Evolutionary conservation across 148 eudicot species (phyloP).

Genomic region (Pharnaceum exiguum): DNA sequence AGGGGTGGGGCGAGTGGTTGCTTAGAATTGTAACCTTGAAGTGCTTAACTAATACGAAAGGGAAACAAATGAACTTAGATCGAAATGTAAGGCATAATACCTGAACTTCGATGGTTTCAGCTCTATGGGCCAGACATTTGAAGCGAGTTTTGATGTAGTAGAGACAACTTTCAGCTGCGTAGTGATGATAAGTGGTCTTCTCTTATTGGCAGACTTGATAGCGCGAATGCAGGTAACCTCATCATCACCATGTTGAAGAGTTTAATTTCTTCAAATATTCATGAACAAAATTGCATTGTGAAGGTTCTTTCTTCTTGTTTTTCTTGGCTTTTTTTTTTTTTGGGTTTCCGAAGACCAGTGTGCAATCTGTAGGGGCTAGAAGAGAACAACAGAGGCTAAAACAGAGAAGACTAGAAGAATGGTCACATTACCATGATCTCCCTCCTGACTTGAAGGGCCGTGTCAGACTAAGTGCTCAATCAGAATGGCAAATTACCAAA

Average conservation of each 20-base stretch:
- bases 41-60: too few species aligned
- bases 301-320: too few species aligned
- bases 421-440: constrained; percentile 8
- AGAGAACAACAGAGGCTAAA: not conserved
- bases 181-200: not conserved
- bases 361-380: constrained; percentile 1
- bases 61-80: too few species aligned
- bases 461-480: not conserved
- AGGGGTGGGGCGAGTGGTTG: too few species aligned
- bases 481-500: constrained; percentile 1
- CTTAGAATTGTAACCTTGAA: too few species aligned
- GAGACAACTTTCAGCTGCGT: not conserved
- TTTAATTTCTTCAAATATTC: too few species aligned
- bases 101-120: not conserved
- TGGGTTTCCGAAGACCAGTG: not conserved
- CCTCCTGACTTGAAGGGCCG: not conserved
- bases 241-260: not conserved
- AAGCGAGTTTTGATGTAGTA: not conserved
- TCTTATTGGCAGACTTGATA: constrained; percentile 1
- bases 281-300: too few species aligned
- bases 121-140: not conserved
- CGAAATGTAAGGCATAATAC: too few species aligned
- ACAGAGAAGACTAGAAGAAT: constrained; percentile 3
- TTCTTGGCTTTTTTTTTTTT: not conserved
- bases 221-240: constrained; percentile 6